Evolutionary conservation across 2,329 filamentous ascomycete genomes (phyloP).

Genomic region (Calonectria henricotiae): DNA sequence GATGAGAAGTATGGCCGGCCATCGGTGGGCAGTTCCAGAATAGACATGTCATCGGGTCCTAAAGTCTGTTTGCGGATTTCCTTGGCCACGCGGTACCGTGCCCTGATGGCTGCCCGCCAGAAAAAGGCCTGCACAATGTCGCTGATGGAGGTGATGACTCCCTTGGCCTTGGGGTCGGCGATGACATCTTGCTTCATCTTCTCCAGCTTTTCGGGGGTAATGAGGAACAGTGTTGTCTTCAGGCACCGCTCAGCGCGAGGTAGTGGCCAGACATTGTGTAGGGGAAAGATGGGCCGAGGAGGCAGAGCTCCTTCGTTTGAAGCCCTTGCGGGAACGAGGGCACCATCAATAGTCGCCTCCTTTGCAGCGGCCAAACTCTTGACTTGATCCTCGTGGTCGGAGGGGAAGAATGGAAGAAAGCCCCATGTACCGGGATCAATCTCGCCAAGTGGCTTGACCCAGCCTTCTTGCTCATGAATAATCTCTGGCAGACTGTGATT

Average conservation of each 20-base stretch:
- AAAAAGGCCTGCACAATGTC: slow-evolving; percentile 62
- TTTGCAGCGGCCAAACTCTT: not conserved
- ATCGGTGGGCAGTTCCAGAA: slow-evolving; percentile 57
- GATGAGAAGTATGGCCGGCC: slow-evolving; percentile 54
- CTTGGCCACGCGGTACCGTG: slow-evolving; percentile 56
- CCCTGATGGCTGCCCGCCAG: slow-evolving; percentile 58
- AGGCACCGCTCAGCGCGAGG: slow-evolving; percentile 50
- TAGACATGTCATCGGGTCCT: slow-evolving; percentile 49
- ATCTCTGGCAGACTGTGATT: slow-evolving; percentile 53
- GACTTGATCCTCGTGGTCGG: slow-evolving; percentile 21
- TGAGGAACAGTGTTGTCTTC: slow-evolving; percentile 54
- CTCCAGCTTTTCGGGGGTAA: slow-evolving; percentile 53
- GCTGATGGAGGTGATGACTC: slow-evolving; percentile 53
- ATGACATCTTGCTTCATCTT: slow-evolving; percentile 54
- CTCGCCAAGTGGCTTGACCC: slow-evolving; percentile 41
- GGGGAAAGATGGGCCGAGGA: slow-evolving; percentile 49
- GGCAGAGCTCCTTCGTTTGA: slow-evolving; percentile 37
- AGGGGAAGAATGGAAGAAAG: slow-evolving; percentile 48
- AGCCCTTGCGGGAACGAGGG: not conserved
- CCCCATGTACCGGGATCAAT: slow-evolving; percentile 53
- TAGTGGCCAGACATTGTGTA: slow-evolving; percentile 53
- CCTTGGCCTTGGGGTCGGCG: slow-evolving; percentile 48
- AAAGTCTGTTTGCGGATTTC: slow-evolving; percentile 43
- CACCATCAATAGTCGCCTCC: not conserved
- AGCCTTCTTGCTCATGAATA: slow-evolving; percentile 51